Evolutionary conservation across 805 yeast species (phyloP).

Genomic region (Blastobotrys chiropterorum): DNA sequence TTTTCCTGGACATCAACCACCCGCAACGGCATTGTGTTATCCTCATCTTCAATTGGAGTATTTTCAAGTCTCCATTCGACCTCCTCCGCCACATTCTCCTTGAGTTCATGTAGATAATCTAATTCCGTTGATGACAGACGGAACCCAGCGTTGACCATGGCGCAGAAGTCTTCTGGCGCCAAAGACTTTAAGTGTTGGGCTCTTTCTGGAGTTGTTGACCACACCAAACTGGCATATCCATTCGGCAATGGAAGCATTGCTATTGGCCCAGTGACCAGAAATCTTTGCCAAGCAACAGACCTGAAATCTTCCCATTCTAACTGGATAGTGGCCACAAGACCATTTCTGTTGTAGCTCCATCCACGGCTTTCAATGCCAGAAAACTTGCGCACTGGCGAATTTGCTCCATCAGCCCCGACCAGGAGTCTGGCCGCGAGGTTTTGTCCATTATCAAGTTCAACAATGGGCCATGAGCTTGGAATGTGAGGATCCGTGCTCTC

Average conservation of each 20-base stretch:
- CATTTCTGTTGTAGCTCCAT: constrained; percentile 83
- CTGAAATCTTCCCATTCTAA: constrained; percentile 66
- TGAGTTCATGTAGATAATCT: constrained; percentile 52
- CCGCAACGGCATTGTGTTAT: constrained; percentile 58
- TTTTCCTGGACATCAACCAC: constrained; percentile 51
- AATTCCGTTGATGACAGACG: constrained; percentile 73
- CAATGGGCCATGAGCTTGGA: constrained; percentile 82
- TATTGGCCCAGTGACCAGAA: constrained; percentile 84
- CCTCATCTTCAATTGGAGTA: constrained; percentile 43
- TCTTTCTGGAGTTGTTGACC: constrained; percentile 80
- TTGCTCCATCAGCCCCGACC: constrained; percentile 93
- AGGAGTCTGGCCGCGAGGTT: constrained; percentile 61
- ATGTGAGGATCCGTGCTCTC: too few relatives aligned
- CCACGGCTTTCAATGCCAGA: constrained; percentile 84
- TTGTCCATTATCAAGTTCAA: constrained; percentile 61
- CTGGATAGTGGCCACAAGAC: constrained; percentile 86
- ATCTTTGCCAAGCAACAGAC: constrained; percentile 87
- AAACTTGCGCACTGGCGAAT: constrained; percentile 82
- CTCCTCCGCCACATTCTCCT: constrained; percentile 51
- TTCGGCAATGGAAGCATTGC: constrained; percentile 87
- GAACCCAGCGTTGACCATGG: constrained; percentile 79
- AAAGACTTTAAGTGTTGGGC: constrained; percentile 56
- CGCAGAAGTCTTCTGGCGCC: constrained; percentile 56
- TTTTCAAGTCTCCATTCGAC: constrained; percentile 61
- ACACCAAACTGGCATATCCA: constrained; percentile 83